Conservation (phyloP, 768 basidiomycete species). For the Pluteus cervinus region DNA sequence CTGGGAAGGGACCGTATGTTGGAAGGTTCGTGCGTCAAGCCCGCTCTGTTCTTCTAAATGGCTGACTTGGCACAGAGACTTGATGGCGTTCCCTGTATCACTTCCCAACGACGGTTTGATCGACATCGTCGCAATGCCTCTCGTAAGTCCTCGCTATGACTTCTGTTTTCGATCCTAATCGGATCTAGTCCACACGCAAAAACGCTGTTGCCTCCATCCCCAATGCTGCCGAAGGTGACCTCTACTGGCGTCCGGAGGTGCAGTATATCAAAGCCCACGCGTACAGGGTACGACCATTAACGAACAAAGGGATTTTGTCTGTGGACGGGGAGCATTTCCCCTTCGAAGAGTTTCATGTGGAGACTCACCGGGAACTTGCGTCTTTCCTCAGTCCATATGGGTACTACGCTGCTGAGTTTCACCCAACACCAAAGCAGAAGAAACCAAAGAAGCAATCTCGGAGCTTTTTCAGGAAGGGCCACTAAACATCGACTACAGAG, state of each 20-base stretch:
- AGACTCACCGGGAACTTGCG: slow-evolving; percentile 63
- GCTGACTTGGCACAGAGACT: slow-evolving; percentile 35
- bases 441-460: too few relatives aligned
- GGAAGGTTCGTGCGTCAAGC: slow-evolving; percentile 37
- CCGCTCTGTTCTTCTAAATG: neutral
- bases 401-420: slow-evolving; percentile 53
- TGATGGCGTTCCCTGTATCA: slow-evolving; percentile 83
- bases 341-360: slow-evolving; percentile 70
- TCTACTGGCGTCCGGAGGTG: slow-evolving; percentile 59
- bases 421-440: slow-evolving; percentile 10
- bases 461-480: too few relatives aligned
- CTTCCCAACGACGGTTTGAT: slow-evolving; percentile 74
- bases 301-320: slow-evolving; percentile 47
- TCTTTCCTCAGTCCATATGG: slow-evolving; percentile 62
- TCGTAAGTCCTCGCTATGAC: slow-evolving; percentile 32
- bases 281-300: slow-evolving; percentile 62
- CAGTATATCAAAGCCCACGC: slow-evolving; percentile 70
- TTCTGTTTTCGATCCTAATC: slow-evolving; percentile 1
- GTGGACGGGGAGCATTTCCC: slow-evolving; percentile 79
- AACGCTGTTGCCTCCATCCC: slow-evolving; percentile 49
- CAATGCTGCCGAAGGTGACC: slow-evolving; percentile 54
- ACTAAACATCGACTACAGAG: too few relatives aligned
- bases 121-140: slow-evolving; percentile 61
- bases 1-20: slow-evolving; percentile 77
- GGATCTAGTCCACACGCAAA: slow-evolving; percentile 38